Evolutionary conservation across 495 filamentous ascomycete genomes (phyloP).

Genomic region (Podospora fimiseda): DNA sequence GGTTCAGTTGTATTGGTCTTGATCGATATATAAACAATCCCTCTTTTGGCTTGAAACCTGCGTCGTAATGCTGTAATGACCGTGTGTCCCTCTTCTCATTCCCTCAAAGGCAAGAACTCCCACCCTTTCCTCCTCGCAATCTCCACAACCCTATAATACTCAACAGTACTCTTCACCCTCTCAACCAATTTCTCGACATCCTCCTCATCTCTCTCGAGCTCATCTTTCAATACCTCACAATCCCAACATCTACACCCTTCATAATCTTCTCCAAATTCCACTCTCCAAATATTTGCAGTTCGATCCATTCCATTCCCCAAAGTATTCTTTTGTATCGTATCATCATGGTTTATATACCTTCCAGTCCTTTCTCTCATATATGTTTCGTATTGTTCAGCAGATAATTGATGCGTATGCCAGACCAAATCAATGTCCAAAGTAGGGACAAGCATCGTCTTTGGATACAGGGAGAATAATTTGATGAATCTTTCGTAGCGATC

Average conservation of each 20-base stretch:
- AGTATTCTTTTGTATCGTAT: constrained; percentile 9
- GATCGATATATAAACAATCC: too few species aligned
- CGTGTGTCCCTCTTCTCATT: background rate
- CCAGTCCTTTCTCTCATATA: constrained; percentile 30
- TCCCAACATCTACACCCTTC: constrained; percentile 17
- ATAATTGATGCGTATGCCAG: constrained; percentile 58
- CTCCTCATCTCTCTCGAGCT: background rate
- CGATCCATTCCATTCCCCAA: constrained; percentile 4
- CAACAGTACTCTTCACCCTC: background rate
- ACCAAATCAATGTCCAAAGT: constrained; percentile 70
- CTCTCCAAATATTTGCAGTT: constrained; percentile 8
- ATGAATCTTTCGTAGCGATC: constrained; percentile 28
- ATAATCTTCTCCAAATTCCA: constrained; percentile 11
- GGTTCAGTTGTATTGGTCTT: too few species aligned
- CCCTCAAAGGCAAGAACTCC: background rate
- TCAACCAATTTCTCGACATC: background rate
- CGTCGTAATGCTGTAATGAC: too few species aligned
- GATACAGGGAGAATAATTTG: constrained; percentile 31
- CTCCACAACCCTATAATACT: background rate
- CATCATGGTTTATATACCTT: constrained; percentile 17
- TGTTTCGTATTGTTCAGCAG: constrained; percentile 48
- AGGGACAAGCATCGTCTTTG: constrained; percentile 52
- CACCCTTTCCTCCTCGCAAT: background rate
- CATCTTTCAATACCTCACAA: constrained; percentile 8
- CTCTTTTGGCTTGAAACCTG: too few species aligned